These are phyloP conservation scores for Alternaria hordeiaustralica DNA, from an alignment of 2,329 filamentous ascomycete species.

Conservation along the genomic window DNA sequence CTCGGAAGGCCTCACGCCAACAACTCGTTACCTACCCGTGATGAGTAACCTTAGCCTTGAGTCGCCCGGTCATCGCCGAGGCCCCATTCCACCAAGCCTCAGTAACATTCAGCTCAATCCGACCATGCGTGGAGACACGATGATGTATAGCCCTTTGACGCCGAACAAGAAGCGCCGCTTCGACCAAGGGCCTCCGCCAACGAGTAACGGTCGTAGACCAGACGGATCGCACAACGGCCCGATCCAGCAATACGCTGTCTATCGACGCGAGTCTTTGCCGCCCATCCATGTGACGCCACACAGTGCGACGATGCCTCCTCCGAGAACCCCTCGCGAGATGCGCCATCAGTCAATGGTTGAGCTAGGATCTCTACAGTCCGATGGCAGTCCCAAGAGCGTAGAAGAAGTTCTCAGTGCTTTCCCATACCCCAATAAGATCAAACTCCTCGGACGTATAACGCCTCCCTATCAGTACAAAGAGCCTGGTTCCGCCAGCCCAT, in stretches of 20 bases:
- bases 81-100: conserved; percentile 33
- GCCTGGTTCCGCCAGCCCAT: conserved; percentile 28
- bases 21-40: conserved; percentile 43
- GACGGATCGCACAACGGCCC: conserved; percentile 52
- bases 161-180: conserved; percentile 46
- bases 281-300: conserved; percentile 42
- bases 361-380: conserved; percentile 1
- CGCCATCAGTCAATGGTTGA: conserved; percentile 24
- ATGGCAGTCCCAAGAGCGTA: conserved; percentile 53
- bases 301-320: conserved; percentile 41
- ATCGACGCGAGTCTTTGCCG: conserved; percentile 43
- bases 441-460: conserved; percentile 76
- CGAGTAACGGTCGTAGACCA: conserved; percentile 62
- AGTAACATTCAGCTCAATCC: conserved; percentile 38
- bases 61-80: conserved; percentile 39
- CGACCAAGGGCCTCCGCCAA: conserved; percentile 47
- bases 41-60: conserved; percentile 52
- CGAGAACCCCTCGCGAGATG: conserved; percentile 40
- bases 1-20: conserved; percentile 41
- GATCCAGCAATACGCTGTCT: conserved; percentile 16
- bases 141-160: conserved; percentile 41
- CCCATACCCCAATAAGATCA: conserved; percentile 76
- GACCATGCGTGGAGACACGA: conserved; percentile 29
- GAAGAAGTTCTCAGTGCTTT: conserved; percentile 79
- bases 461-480: conserved; percentile 61